phyloP scores from a whole-genome alignment of 192 early-diverging fungal species.

The Linnemannia schmuckeri region DNA sequence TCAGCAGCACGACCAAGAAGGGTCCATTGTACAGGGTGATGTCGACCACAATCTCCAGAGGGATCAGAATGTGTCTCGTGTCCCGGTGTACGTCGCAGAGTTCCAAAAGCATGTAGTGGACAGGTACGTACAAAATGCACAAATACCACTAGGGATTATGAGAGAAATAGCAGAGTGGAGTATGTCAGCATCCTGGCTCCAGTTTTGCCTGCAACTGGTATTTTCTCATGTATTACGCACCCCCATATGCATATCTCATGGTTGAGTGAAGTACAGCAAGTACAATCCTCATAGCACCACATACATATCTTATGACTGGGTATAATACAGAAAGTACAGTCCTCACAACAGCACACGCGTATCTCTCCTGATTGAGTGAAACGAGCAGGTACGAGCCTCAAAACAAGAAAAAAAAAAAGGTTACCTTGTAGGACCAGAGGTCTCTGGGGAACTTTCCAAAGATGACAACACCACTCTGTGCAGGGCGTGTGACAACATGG shows the following conservation, averaged over 20 bases:
- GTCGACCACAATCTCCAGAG: conserved; percentile 50
- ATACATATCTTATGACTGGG: not conserved
- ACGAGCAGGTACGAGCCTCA: too few species aligned
- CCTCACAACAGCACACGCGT: not conserved
- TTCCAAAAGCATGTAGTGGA: conserved; percentile 40
- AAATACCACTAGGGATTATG: conserved; percentile 33
- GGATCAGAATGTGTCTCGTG: conserved; percentile 43
- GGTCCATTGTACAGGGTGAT: conserved; percentile 46
- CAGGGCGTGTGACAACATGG: conserved; percentile 51
- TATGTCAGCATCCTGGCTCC: not conserved
- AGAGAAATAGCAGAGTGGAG: not conserved
- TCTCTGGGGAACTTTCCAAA: conserved; percentile 54
- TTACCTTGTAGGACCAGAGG: conserved; percentile 50
- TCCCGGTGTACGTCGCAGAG: conserved; percentile 48
- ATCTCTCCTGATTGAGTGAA: not conserved
- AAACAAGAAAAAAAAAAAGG: not conserved
- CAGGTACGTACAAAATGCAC: conserved; percentile 44
- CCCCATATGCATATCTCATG: too few species aligned
- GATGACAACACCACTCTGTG: conserved; percentile 52
- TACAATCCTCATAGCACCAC: not conserved
- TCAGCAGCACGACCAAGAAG: conserved; percentile 33
- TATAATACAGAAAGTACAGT: not conserved
- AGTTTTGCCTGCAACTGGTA: not conserved
- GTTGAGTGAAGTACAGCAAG: not conserved
- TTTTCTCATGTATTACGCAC: not conserved